Evolutionary conservation across 768 basidiomycete genomes (phyloP).

Genomic region (Phlebiopsis gigantea): DNA sequence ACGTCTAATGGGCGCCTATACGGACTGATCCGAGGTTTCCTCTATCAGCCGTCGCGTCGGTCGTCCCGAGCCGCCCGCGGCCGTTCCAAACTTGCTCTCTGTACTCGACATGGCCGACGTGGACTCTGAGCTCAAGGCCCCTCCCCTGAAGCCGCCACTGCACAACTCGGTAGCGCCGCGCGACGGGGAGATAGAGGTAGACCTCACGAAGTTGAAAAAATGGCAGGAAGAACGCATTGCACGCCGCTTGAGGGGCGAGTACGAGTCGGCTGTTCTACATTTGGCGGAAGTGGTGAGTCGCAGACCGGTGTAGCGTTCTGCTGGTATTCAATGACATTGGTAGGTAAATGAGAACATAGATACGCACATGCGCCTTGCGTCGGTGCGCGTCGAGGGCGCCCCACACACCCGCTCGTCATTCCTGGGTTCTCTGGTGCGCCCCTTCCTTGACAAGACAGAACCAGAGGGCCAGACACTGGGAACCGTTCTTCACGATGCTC

Average conservation of each 20-base stretch:
- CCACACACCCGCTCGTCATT: constrained; percentile 71
- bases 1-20: not conserved
- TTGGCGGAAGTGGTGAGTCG: constrained; percentile 57
- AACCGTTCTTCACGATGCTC: constrained; percentile 64
- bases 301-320: not conserved
- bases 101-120: constrained; percentile 10
- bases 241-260: constrained; percentile 67
- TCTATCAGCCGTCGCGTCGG: not conserved
- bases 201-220: constrained; percentile 51
- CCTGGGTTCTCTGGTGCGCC: constrained; percentile 72
- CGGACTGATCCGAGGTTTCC: not conserved
- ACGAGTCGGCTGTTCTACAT: constrained; percentile 62
- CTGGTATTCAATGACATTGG: not conserved
- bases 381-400: constrained; percentile 81
- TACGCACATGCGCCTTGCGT: constrained; percentile 60
- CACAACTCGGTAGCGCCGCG: constrained; percentile 48
- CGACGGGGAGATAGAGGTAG: constrained; percentile 49
- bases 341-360: constrained; percentile 68
- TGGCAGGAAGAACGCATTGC: constrained; percentile 76
- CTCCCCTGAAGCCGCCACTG: constrained; percentile 42
- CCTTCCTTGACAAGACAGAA: constrained; percentile 37
- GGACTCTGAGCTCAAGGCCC: constrained; percentile 22
- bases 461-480: constrained; percentile 38
- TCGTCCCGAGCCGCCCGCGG: not conserved
- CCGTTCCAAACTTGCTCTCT: not conserved